Evolutionary conservation across 305 asterid genomes (phyloP).

Genomic region (Fraxinus velutina): DNA sequence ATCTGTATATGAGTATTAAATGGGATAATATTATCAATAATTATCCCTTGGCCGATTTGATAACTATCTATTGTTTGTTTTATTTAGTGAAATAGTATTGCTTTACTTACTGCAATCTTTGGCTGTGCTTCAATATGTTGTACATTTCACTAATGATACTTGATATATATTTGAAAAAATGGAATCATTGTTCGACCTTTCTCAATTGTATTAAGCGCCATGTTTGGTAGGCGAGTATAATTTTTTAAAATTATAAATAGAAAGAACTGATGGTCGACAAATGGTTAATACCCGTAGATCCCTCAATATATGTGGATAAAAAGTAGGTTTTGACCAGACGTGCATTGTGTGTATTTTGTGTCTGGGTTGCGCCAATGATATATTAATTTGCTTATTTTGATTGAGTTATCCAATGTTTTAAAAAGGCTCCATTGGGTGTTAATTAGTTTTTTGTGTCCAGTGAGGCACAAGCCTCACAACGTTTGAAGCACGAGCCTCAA

Average conservation of each 20-base stretch:
- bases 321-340: not conserved
- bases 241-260: no score
- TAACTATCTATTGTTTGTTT: not conserved
- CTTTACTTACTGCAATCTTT: not conserved
- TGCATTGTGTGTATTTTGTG: not conserved
- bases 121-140: not conserved
- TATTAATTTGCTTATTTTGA: not conserved
- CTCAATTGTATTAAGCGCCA: not conserved
- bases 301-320: not conserved
- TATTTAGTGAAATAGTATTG: not conserved
- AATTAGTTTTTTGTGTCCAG: not conserved
- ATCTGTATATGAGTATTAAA: not conserved
- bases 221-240: not conserved
- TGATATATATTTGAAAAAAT: not conserved
- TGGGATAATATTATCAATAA: constrained; percentile 3
- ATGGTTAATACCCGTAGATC: not conserved
- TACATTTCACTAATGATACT: not conserved
- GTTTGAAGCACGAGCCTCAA: not conserved
- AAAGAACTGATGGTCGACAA: not conserved
- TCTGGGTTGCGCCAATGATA: not conserved
- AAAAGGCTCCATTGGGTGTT: not conserved
- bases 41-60: not conserved
- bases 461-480: not conserved
- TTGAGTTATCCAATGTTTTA: not conserved
- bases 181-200: not conserved